These are phyloP conservation scores for Globisporangium polare DNA, from an alignment of 352 stramenopile species.

Conservation along the genomic window DNA sequence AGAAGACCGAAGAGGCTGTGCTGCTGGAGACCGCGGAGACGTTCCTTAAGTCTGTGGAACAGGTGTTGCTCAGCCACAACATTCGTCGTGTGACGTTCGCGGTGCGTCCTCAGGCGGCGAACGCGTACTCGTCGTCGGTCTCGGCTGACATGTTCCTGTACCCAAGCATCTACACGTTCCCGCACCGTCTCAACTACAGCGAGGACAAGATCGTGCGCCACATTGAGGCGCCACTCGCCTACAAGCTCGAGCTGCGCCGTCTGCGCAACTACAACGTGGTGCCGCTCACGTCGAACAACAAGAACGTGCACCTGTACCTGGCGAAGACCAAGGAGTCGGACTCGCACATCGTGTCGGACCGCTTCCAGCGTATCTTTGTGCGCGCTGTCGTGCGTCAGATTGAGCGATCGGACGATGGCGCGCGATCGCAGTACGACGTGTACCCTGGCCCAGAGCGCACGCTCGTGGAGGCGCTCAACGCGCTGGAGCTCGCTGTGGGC, in stretches of 20 bases:
- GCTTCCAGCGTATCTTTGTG: slow-evolving; percentile 95
- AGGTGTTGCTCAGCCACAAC: slow-evolving; percentile 61
- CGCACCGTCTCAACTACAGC: slow-evolving; percentile 86
- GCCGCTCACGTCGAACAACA: slow-evolving; percentile 91
- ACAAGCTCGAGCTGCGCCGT: slow-evolving; percentile 97
- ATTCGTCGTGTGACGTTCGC: slow-evolving; percentile 89
- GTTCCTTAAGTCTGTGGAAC: slow-evolving; percentile 63
- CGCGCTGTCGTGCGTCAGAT: slow-evolving; percentile 92
- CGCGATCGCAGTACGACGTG: slow-evolving; percentile 86
- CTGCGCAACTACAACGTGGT: slow-evolving; percentile 97
- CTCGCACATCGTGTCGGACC: slow-evolving; percentile 80
- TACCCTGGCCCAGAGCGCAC: slow-evolving; percentile 94
- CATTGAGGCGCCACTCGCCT: slow-evolving; percentile 97
- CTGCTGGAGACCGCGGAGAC: slow-evolving; percentile 52
- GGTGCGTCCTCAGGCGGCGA: slow-evolving; percentile 53
- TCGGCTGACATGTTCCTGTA: slow-evolving; percentile 71
- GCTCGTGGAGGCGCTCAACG: slow-evolving; percentile 98
- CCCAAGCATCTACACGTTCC: slow-evolving; percentile 89
- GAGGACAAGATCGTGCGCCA: slow-evolving; percentile 98
- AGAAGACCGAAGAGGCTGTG: slow-evolving; percentile 50
- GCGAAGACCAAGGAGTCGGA: slow-evolving; percentile 89
- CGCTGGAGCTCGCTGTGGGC: slow-evolving; percentile 94
- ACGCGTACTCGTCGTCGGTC: slow-evolving; percentile 26
- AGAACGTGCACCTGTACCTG: slow-evolving; percentile 99
- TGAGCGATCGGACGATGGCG: slow-evolving; percentile 69